Percentiles rank a stretch among this genome's conserved stretches.
These are phyloP conservation scores for Diplodia sapinea DNA, from an alignment of 2,329 filamentous ascomycete genomes.

Conservation along the genomic window DNA sequence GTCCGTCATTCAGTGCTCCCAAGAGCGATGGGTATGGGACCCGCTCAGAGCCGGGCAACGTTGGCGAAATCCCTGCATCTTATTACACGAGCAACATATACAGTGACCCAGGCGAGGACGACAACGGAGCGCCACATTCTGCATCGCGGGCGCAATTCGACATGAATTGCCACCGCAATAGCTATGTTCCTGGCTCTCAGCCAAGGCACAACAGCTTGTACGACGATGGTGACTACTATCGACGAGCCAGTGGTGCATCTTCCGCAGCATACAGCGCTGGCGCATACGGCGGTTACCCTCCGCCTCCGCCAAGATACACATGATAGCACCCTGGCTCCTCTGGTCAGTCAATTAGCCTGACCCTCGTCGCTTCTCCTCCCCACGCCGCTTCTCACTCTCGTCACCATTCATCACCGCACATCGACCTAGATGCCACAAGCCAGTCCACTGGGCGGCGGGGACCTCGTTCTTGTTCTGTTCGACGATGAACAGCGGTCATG, in stretches of 20 bases:
- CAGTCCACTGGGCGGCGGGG: no score
- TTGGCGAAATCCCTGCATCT: constrained; percentile 41
- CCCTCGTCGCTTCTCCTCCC: background rate
- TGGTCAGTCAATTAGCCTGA: background rate
- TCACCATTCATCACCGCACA: no score
- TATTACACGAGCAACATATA: constrained; percentile 45
- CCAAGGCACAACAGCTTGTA: constrained; percentile 25
- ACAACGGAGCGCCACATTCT: constrained; percentile 25
- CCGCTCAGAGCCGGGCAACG: constrained; percentile 42
- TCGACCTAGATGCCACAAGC: no score
- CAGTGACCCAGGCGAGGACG: constrained; percentile 41
- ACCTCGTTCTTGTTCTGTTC: no score
- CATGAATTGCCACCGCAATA: constrained; percentile 11
- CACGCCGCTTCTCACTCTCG: no score
- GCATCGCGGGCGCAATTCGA: constrained; percentile 34
- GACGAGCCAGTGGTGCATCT: background rate
- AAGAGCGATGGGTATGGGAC: constrained; percentile 40
- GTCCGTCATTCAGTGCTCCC: constrained; percentile 40
- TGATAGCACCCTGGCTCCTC: background rate
- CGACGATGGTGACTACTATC: constrained; percentile 19
- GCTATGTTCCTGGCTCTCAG: constrained; percentile 11
- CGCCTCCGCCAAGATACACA: constrained; percentile 24
- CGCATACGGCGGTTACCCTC: constrained; percentile 23
- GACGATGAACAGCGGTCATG: no score
- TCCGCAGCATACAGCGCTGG: background rate